A percentile compares a stretch with the other conserved stretches of the same genome.
Conservation (phyloP, 306 rosid genomes). For the Sesbania bispinosa region DNA sequence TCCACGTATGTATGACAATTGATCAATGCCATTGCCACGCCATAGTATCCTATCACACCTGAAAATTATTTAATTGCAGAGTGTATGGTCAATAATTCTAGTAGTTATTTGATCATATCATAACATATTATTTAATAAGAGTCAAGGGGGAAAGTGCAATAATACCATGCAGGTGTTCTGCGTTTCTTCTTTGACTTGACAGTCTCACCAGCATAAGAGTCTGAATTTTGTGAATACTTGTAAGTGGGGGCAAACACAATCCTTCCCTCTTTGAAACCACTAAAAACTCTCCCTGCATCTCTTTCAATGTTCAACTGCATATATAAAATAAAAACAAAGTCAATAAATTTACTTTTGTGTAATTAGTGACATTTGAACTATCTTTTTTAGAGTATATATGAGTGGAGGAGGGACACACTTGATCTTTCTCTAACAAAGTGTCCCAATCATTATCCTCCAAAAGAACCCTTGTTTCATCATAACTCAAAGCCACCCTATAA, state of each 20-base stretch:
- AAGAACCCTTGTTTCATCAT: constrained; percentile 64
- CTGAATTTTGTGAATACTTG: constrained; percentile 80
- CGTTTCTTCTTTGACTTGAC: constrained; percentile 81
- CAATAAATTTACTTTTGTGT: background rate
- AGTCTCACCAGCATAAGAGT: constrained; percentile 82
- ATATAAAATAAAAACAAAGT: background rate
- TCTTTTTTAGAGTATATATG: background rate
- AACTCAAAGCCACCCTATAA: constrained; percentile 79
- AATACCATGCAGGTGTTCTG: constrained; percentile 84
- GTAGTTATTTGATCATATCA: too few species aligned
- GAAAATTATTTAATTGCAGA: constrained; percentile 10
- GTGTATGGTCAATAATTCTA: background rate
- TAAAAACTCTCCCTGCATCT: constrained; percentile 74
- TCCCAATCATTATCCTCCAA: constrained; percentile 89
- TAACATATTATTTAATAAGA: too few species aligned
- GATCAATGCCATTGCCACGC: constrained; percentile 74
- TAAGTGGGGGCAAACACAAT: constrained; percentile 80
- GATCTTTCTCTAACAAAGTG: constrained; percentile 68
- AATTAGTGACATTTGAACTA: background rate
- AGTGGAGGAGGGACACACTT: constrained; percentile 42
- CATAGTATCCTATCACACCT: constrained; percentile 91
- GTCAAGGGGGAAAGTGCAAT: background rate
- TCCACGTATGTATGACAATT: constrained; percentile 64
- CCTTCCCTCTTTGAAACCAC: constrained; percentile 66
- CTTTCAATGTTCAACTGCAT: constrained; percentile 72